Conservation (phyloP, 768 basidiomycete genomes). For the Gloeophyllum trabeum region DNA sequence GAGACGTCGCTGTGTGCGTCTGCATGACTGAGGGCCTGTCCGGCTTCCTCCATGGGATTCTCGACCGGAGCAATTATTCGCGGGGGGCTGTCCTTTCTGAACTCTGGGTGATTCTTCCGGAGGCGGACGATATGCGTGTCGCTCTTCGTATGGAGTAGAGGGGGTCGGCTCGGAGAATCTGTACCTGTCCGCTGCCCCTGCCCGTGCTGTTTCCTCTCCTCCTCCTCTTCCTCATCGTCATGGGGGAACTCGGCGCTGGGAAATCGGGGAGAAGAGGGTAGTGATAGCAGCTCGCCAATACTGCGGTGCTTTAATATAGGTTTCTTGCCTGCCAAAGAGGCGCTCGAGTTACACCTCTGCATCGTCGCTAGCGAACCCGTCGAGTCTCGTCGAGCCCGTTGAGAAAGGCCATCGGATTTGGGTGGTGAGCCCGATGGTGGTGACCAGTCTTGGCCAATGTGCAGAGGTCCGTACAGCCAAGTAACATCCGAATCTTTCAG, state of each 20-base stretch:
- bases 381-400: not conserved
- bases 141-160: conserved; percentile 74
- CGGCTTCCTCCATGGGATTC: conserved; percentile 2
- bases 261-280: conserved; percentile 51
- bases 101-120: conserved; percentile 32
- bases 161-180: conserved; percentile 33
- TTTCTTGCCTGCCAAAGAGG: conserved; percentile 35
- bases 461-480: conserved; percentile 96
- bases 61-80: conserved; percentile 30
- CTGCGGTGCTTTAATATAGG: conserved; percentile 96
- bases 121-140: conserved; percentile 65
- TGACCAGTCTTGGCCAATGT: conserved; percentile 83
- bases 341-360: conserved; percentile 1
- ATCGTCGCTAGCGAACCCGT: conserved; percentile 11
- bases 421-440: conserved; percentile 49
- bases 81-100: conserved; percentile 64
- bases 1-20: not conserved
- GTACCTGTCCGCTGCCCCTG: not conserved
- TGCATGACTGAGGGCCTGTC: not conserved
- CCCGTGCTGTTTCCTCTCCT: conserved; percentile 11
- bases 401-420: conserved; percentile 8
- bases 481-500: conserved; percentile 99
- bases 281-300: conserved; percentile 78
- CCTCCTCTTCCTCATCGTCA: conserved; percentile 13
- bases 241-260: conserved; percentile 50